Percentiles rank a stretch among this genome's conserved stretches.
Conservation (phyloP, 257 asterid species). For the Forsythia suspensa region DNA sequence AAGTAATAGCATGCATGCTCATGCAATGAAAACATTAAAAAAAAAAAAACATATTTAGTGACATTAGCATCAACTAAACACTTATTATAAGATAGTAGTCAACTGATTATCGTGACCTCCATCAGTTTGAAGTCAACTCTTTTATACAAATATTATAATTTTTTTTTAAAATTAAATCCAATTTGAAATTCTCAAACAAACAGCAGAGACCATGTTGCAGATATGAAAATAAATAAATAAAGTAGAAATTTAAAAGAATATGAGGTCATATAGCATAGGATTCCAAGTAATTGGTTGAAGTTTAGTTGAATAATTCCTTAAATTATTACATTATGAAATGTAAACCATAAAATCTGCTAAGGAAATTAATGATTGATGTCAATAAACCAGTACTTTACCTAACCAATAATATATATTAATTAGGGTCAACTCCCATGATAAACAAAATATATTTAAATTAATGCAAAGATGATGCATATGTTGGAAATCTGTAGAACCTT, state of each 20-base stretch:
- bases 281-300: constrained; percentile 46
- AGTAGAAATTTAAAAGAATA: neutral
- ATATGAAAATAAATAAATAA: neutral
- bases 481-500: neutral
- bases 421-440: constrained; percentile 30
- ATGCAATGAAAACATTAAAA: constrained; percentile 24
- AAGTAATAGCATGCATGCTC: constrained; percentile 20
- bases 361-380: constrained; percentile 28
- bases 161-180: constrained; percentile 2
- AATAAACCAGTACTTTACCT: constrained; percentile 38
- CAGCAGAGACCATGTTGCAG: constrained; percentile 12
- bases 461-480: neutral
- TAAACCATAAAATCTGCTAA: constrained; percentile 17
- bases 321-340: constrained; percentile 20
- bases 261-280: constrained; percentile 41
- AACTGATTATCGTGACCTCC: constrained; percentile 19
- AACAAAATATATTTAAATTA: neutral
- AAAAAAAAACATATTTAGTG: constrained; percentile 1
- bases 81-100: constrained; percentile 21
- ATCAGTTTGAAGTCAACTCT: constrained; percentile 30
- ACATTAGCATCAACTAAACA: constrained; percentile 39
- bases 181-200: neutral
- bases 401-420: constrained; percentile 33
- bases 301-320: constrained; percentile 36
- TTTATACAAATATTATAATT: neutral